These are phyloP conservation scores for Taxillus chinensis DNA, from an alignment of 164 flowering plant species.

Conservation along the genomic window DNA sequence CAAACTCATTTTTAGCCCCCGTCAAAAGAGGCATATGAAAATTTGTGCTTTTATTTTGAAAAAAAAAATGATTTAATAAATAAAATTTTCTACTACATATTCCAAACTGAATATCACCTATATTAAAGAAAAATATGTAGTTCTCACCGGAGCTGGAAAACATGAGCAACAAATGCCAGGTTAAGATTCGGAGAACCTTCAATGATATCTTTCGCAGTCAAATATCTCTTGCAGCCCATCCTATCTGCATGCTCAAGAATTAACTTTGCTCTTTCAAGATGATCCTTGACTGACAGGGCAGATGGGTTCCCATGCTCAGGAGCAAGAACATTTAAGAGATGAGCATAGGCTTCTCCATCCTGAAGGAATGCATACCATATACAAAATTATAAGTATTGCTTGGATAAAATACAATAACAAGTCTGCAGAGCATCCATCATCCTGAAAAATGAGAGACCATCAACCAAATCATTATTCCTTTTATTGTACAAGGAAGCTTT, in stretches of 20 bases:
- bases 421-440: no score
- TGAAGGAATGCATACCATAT: slow-evolving; percentile 17
- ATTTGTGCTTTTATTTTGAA: neutral
- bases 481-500: no score
- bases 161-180: slow-evolving; percentile 90
- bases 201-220: slow-evolving; percentile 84
- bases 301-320: slow-evolving; percentile 67
- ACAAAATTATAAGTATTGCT: neutral
- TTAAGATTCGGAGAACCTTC: slow-evolving; percentile 93
- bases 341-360: slow-evolving; percentile 93
- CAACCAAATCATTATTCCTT: neutral
- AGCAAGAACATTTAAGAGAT: slow-evolving; percentile 74
- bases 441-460: neutral
- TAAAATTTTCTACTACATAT: neutral
- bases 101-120: neutral
- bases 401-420: neutral
- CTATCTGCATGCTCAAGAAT: slow-evolving; percentile 85
- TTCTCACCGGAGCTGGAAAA: slow-evolving; percentile 84
- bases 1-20: no score
- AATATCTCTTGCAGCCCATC: slow-evolving; percentile 88
- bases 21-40: neutral
- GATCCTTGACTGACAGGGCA: slow-evolving; percentile 48
- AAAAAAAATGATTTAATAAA: neutral
- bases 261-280: slow-evolving; percentile 58
- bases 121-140: neutral